phyloP scores from a whole-genome alignment of 176 grass and related monocot genomes.

The Tillandsia fasciculata region DNA sequence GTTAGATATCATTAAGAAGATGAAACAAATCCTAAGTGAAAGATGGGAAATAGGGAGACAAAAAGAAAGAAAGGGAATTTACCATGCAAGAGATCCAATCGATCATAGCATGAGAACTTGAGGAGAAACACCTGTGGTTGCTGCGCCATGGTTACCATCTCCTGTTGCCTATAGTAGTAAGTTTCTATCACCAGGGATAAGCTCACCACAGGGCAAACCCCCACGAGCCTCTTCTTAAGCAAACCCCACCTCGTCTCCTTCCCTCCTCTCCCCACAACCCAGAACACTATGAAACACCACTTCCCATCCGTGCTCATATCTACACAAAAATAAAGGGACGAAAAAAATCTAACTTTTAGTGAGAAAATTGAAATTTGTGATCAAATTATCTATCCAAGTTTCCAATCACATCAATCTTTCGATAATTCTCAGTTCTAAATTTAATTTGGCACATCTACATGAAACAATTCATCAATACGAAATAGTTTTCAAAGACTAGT shows the following conservation, averaged over 20 bases:
- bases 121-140: slow-evolving; percentile 57
- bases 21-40: background rate
- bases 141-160: slow-evolving; percentile 1
- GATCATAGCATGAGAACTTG: slow-evolving; percentile 73
- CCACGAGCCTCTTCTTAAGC: slow-evolving; percentile 41
- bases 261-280: slow-evolving; percentile 34
- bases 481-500: too few relatives aligned
- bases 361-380: too few relatives aligned
- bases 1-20: background rate
- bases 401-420: too few relatives aligned
- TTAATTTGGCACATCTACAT: too few relatives aligned
- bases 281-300: slow-evolving; percentile 81
- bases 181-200: slow-evolving; percentile 18
- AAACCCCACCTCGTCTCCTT: slow-evolving; percentile 35
- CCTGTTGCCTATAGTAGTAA: slow-evolving; percentile 24
- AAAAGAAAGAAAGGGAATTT: background rate
- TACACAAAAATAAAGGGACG: background rate
- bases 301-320: slow-evolving; percentile 80
- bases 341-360: too few relatives aligned
- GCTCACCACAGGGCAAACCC: slow-evolving; percentile 35
- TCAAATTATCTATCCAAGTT: too few relatives aligned
- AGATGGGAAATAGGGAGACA: background rate
- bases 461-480: too few relatives aligned
- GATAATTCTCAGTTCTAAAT: too few relatives aligned
- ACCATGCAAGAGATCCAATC: slow-evolving; percentile 76